Evolutionary conservation across 2,329 filamentous ascomycete genomes (phyloP), one percentile per base, ranked within the genome.

Genomic region (Aspergillus ustus): DNA sequence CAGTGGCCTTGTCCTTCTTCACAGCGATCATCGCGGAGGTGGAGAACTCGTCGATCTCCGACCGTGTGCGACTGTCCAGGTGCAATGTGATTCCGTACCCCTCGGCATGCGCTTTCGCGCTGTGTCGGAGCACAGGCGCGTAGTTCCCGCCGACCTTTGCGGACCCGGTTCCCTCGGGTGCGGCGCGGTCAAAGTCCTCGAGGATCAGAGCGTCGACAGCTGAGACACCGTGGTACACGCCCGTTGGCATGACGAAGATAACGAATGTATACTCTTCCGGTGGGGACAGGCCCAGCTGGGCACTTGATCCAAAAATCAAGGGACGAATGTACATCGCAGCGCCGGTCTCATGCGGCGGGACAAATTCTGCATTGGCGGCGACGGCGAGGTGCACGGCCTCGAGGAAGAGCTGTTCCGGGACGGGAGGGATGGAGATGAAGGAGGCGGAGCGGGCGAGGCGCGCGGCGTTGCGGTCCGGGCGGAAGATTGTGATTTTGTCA

Each of bases 111-210:
- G 95, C 94, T 72, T 86, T 89, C 70, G 96, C 93, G 73, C 91
- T 96, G 84, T 92, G 93, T 59, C 91, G 84, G 71, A 98, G 79
- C 5, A 98, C 94, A 2, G 94, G 94, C 9, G 93, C 94, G 74
- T 98, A 98, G 80, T 98, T 98, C 15, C 94, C 95, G 28, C 95
- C 94, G 3, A 98, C 85, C 80, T 98, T 98, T n/a, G 92, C 94
- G 64, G 87, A 89, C 0, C 94, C 94, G 0, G 91, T 96, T 0
- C 94, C 94, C 70, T 93, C 87, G 1, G 95, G 94, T n/a, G 94
- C 94, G 0, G 93, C 87, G 31, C 94, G 91, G 77, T 98, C 94
- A 74, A 98, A 98, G 31, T 95, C 90, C 72, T 98, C 94, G 2
- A 98, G 84, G 62, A 98, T 91, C 57, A 97, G 81, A 1, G 91